phyloP scores from a whole-genome alignment of 352 stramenopile species.

The Globisporangium iwayamae region DNA sequence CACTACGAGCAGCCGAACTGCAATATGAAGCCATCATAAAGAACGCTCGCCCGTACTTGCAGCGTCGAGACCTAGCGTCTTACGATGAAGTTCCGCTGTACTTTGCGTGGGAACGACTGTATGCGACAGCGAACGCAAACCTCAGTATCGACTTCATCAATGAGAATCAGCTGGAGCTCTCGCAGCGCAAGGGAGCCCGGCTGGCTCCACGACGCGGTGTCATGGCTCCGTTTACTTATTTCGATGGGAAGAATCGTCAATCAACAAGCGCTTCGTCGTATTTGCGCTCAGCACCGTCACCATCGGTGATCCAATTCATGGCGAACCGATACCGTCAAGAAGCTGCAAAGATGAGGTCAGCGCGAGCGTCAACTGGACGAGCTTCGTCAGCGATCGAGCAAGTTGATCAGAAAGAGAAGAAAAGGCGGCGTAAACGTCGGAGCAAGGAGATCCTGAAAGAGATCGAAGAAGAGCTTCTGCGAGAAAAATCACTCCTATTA shows the following conservation, averaged over 20 bases:
- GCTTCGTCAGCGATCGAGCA: background rate
- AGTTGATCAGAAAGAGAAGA: background rate
- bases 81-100: slow-evolving; percentile 51
- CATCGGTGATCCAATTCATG: slow-evolving; percentile 31
- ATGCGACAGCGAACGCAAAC: slow-evolving; percentile 38
- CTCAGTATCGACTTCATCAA: slow-evolving; percentile 42
- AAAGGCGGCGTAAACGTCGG: slow-evolving; percentile 1
- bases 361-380: background rate
- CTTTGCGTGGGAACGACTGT: slow-evolving; percentile 53
- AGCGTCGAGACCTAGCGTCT: slow-evolving; percentile 38
- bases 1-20: background rate
- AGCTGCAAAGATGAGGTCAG: slow-evolving; percentile 24
- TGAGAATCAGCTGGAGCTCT: slow-evolving; percentile 28
- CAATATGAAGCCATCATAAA: slow-evolving; percentile 38
- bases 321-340: slow-evolving; percentile 28
- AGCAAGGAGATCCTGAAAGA: slow-evolving; percentile 17
- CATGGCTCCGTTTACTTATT: slow-evolving; percentile 24
- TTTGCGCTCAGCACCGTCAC: slow-evolving; percentile 24
- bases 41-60: slow-evolving; percentile 27
- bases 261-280: slow-evolving; percentile 33
- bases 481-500: background rate
- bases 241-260: slow-evolving; percentile 25
- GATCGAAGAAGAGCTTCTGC: slow-evolving; percentile 17
- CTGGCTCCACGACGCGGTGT: slow-evolving; percentile 32
- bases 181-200: slow-evolving; percentile 29